A percentile compares a stretch with the other conserved stretches of the same genome.
Conservation (phyloP, 1,284 basidiomycete genomes). For the Dichomitus squalens region DNA sequence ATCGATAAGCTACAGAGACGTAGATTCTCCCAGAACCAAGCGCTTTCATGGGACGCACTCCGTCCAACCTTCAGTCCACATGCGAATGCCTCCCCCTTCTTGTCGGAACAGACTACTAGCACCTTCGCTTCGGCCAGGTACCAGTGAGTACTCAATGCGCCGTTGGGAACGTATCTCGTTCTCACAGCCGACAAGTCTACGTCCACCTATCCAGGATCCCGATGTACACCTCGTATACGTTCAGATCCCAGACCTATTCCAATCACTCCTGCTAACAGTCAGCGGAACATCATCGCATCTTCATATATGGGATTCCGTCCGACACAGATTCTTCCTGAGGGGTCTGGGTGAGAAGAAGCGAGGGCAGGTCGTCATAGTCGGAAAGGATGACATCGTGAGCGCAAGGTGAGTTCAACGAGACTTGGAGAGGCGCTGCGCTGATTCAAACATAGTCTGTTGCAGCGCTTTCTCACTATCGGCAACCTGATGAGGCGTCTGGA, state of each 20-base stretch:
- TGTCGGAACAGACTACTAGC: slow-evolving; percentile 62
- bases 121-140: slow-evolving; percentile 56
- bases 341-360: slow-evolving; percentile 29
- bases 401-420: slow-evolving; percentile 47
- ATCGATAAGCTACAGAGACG: not conserved
- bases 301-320: slow-evolving; percentile 57
- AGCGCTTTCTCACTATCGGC: slow-evolving; percentile 65
- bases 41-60: slow-evolving; percentile 64
- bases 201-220: slow-evolving; percentile 45
- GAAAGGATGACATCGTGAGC: slow-evolving; percentile 55
- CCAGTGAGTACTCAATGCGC: slow-evolving; percentile 44
- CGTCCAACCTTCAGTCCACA: slow-evolving; percentile 36
- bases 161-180: not conserved
- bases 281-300: slow-evolving; percentile 67
- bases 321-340: slow-evolving; percentile 52
- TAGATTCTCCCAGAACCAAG: slow-evolving; percentile 33
- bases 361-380: slow-evolving; percentile 48
- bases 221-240: slow-evolving; percentile 43
- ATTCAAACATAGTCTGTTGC: slow-evolving; percentile 47
- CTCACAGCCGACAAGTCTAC: slow-evolving; percentile 31
- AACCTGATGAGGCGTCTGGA: slow-evolving; percentile 68
- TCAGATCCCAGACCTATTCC: slow-evolving; percentile 47
- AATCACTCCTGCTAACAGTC: slow-evolving; percentile 53
- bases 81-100: slow-evolving; percentile 49
- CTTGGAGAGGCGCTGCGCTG: not conserved